Base-by-base conservation (phyloP, 1,284 basidiomycete species). In the Trametes pubescens region DNA sequence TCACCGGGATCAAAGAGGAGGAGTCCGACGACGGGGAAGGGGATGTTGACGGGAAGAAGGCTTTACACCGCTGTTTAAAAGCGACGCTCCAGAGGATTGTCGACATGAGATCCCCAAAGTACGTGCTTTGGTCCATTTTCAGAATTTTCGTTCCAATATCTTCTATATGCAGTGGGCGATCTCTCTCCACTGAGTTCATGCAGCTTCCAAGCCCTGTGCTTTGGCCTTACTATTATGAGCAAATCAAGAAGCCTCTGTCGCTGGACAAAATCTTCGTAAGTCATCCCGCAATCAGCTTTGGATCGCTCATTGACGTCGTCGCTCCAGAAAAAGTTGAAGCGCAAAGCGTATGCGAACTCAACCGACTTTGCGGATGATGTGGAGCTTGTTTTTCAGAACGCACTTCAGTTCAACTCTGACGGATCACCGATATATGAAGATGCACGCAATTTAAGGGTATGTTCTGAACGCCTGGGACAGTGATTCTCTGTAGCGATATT, bases 351-450 rank as follows among this genome's bases (percentile, higher is more conserved):
- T 69, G 69, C 73, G 34, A 82, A 82, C 0, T 79, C 87, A 1
- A 80, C 85, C 5, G 89, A 92, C 43, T 95, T 96, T 73, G 91
- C 91, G 57, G 86, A 86, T 34, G 96, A 98, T 68, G 90, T 96
- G 8, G 94, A 96, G 72, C 85, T 95, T 48, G 91, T 98, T 51
- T 97, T 96, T 78, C 86, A 87, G n/a, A 98, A 98, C 75, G 96
- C 96, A 3, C 83, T 94, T 75, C 78, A 84, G 57, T 94, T 93
- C 78, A 94, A 94, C 69, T 86, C 85, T 69, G 92, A 94, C 26
- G 84, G 90, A 71, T 92, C 89, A 24, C 81, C 76, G 59, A 90
- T 94, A 43, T 93, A 89, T 88, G 86, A 92, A 68, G 91, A 92
- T 72, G 91, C 92, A 16, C 72, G 82, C 24, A 74, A 79, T 10